Percentiles rank a stretch among this genome's conserved stretches.
Evolutionary conservation across 2,329 filamentous ascomycete genomes (phyloP).

Genomic region (Aspergillus pseudonomiae): DNA sequence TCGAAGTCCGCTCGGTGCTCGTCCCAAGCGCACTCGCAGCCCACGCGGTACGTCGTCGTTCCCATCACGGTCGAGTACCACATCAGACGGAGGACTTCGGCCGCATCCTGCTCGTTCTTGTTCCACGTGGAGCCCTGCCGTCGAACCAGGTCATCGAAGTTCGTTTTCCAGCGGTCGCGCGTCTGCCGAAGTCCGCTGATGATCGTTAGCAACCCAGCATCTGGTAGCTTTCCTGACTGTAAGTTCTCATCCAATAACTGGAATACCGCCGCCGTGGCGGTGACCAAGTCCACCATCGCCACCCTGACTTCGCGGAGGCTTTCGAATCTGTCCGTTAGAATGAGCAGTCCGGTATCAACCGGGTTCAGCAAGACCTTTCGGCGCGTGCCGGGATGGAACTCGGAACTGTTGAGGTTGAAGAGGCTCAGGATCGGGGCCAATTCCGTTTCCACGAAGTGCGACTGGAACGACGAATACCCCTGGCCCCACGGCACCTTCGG

Average conservation of each 20-base stretch:
- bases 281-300: conserved; percentile 20
- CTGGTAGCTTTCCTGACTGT: background rate
- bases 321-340: conserved; percentile 12
- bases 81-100: conserved; percentile 19
- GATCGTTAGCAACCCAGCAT: background rate
- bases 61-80: conserved; percentile 11
- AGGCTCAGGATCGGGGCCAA: conserved; percentile 21
- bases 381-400: conserved; percentile 6
- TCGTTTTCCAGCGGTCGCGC: conserved; percentile 12
- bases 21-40: conserved; percentile 20
- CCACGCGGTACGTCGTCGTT: conserved; percentile 10
- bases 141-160: conserved; percentile 15
- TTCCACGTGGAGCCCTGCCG: conserved; percentile 10
- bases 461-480: conserved; percentile 5
- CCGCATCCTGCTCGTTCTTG: conserved; percentile 9
- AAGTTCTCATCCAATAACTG: conserved; percentile 1
- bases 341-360: background rate
- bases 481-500: conserved; percentile 3
- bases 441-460: conserved; percentile 22
- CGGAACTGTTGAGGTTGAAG: conserved; percentile 18
- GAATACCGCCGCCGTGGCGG: conserved; percentile 8
- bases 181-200: background rate
- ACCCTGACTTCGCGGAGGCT: conserved; percentile 15
- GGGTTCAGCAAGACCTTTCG: conserved; percentile 13
- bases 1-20: conserved; percentile 13